A percentile compares a stretch with the other conserved stretches of the same genome.
Evolutionary conservation across 2,329 filamentous ascomycete genomes (phyloP).

Genomic region (Chaetomiaceae sp.): DNA sequence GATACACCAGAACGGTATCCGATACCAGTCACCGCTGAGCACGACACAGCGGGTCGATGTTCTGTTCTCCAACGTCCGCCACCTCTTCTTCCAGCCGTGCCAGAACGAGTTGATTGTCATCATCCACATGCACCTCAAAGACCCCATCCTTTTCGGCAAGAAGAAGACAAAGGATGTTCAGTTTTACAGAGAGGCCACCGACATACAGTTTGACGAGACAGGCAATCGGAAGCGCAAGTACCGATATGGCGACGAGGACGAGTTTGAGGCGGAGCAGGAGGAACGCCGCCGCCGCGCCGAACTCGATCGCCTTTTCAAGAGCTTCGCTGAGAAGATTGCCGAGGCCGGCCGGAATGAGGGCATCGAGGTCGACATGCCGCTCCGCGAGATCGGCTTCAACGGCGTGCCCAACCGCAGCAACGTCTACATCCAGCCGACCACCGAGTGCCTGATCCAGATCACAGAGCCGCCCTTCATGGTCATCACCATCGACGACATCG

Average conservation of each 20-base stretch:
- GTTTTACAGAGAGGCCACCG: slow-evolving; percentile 95
- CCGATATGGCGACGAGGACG: slow-evolving; percentile 94
- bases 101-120: slow-evolving; percentile 95
- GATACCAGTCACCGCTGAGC: slow-evolving; percentile 79
- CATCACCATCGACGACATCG: slow-evolving; percentile 90
- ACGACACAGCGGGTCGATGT: slow-evolving; percentile 84
- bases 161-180: slow-evolving; percentile 99
- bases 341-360: slow-evolving; percentile 89
- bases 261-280: slow-evolving; percentile 97
- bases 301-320: slow-evolving; percentile 92
- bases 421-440: slow-evolving; percentile 91
- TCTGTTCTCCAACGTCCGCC: slow-evolving; percentile 96
- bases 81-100: slow-evolving; percentile 97
- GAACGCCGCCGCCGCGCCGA: slow-evolving; percentile 87
- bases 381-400: slow-evolving; percentile 93
- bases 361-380: slow-evolving; percentile 91
- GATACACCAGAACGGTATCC: slow-evolving; percentile 98
- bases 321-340: slow-evolving; percentile 94
- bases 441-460: slow-evolving; percentile 93
- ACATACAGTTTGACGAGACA: slow-evolving; percentile 98
- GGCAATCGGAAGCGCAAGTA: slow-evolving; percentile 98
- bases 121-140: slow-evolving; percentile 96
- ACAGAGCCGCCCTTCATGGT: slow-evolving; percentile 97
- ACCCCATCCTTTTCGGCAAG: slow-evolving; percentile 91
- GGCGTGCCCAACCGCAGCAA: slow-evolving; percentile 95